Evolutionary conservation across 345 rosid species (phyloP).

Genomic region (Rhodamnia rubescens): DNA sequence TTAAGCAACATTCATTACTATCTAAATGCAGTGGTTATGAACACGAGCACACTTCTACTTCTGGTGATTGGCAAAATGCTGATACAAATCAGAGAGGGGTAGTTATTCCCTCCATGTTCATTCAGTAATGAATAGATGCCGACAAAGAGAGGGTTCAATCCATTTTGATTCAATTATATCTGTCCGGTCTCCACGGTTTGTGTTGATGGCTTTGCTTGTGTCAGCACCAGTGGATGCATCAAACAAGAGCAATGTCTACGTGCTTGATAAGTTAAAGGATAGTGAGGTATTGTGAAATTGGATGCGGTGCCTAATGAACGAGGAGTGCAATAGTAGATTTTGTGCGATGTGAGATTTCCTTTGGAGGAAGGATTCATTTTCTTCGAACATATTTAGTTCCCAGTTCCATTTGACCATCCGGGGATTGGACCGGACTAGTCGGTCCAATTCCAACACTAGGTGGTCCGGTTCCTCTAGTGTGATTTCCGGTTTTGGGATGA

Average conservation of each 20-base stretch:
- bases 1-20: neutral
- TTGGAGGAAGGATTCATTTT: neutral
- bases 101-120: neutral
- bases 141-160: neutral
- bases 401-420: too few relatives aligned
- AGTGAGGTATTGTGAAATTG: neutral
- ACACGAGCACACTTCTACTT: too few relatives aligned
- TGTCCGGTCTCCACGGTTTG: neutral
- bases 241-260: neutral
- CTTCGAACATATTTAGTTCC: neutral
- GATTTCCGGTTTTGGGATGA: too few relatives aligned
- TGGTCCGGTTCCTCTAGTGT: too few relatives aligned
- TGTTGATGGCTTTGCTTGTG: neutral
- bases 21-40: neutral
- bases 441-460: too few relatives aligned
- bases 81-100: neutral
- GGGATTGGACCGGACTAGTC: too few relatives aligned
- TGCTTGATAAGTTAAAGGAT: neutral
- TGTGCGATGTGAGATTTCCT: neutral
- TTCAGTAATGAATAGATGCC: neutral
- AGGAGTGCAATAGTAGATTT: neutral
- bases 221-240: neutral
- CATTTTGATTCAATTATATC: neutral
- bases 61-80: neutral
- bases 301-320: neutral